Evolutionary conservation across 768 basidiomycete genomes (phyloP).

Genomic region (Asterophora lycoperdoides): DNA sequence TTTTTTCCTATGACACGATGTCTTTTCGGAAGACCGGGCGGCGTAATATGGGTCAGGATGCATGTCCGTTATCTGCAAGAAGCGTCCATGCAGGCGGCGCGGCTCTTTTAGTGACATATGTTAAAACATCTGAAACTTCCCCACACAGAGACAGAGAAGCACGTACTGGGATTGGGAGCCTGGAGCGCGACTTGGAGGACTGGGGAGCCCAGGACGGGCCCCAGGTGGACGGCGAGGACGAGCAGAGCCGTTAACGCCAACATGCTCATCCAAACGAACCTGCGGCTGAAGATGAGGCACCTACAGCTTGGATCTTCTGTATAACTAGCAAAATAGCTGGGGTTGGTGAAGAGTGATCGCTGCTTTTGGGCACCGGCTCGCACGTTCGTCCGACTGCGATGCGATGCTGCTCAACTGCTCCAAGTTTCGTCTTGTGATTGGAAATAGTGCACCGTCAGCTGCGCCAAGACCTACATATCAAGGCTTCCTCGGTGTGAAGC

Average conservation of each 20-base stretch:
- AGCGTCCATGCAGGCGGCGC: slow-evolving; percentile 62
- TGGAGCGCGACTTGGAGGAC: slow-evolving; percentile 34
- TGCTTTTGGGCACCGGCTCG: slow-evolving; percentile 19
- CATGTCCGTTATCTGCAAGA: slow-evolving; percentile 80
- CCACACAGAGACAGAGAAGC: neutral
- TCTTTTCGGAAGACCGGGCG: slow-evolving; percentile 46
- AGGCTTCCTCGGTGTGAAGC: too few relatives aligned
- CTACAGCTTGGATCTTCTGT: neutral
- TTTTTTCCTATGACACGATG: slow-evolving; percentile 65
- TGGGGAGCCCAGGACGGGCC: slow-evolving; percentile 32
- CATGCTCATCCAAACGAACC: slow-evolving; percentile 9
- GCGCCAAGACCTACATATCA: neutral
- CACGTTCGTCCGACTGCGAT: slow-evolving; percentile 38
- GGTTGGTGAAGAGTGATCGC: slow-evolving; percentile 16
- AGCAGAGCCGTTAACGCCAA: slow-evolving; percentile 18
- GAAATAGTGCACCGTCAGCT: neutral
- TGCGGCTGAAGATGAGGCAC: neutral
- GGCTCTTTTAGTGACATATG: slow-evolving; percentile 29
- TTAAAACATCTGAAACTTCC: neutral
- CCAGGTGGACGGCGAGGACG: slow-evolving; percentile 18
- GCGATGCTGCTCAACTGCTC: too few relatives aligned
- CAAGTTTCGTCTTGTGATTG: neutral
- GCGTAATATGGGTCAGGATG: slow-evolving; percentile 75
- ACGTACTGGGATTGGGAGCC: slow-evolving; percentile 28
- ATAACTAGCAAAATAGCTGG: slow-evolving; percentile 3